Conservation (phyloP, 2,329 filamentous ascomycete genomes). For the Trichoderma polysporum region DNA sequence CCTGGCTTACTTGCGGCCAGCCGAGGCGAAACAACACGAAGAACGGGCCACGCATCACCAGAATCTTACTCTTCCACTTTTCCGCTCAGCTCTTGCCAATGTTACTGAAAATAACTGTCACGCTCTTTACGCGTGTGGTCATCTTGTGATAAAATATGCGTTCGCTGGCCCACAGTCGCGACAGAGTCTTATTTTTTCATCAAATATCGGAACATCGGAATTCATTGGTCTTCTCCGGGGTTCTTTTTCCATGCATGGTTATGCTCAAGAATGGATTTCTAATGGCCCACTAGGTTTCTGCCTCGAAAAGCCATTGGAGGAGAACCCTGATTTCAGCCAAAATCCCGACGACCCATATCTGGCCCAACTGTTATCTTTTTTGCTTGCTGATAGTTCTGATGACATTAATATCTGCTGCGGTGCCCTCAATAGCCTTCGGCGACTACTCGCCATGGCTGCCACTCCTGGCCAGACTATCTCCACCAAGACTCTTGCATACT, state of each 20-base stretch:
- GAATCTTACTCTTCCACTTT: neutral
- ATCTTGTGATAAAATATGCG: neutral
- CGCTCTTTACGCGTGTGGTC: neutral
- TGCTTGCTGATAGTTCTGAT: neutral
- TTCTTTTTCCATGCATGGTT: neutral
- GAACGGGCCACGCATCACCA: neutral
- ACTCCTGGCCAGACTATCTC: neutral
- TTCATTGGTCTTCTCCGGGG: neutral
- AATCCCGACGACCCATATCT: neutral
- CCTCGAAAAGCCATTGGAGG: neutral
- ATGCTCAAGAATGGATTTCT: neutral
- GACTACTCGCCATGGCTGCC: neutral
- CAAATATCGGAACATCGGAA: neutral
- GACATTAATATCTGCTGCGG: neutral
- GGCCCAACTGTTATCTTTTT: neutral
- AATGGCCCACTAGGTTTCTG: neutral
- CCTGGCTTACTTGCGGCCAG: neutral
- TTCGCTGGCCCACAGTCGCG: neutral
- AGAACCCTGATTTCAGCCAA: neutral
- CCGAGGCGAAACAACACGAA: neutral
- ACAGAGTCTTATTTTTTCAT: neutral
- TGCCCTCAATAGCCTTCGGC: neutral
- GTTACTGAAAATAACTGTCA: neutral
- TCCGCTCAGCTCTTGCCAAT: neutral
- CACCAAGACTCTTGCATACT: neutral